These are phyloP conservation scores for Ogataea ramenticola DNA, from an alignment of 805 yeast species.

Conservation along the genomic window DNA sequence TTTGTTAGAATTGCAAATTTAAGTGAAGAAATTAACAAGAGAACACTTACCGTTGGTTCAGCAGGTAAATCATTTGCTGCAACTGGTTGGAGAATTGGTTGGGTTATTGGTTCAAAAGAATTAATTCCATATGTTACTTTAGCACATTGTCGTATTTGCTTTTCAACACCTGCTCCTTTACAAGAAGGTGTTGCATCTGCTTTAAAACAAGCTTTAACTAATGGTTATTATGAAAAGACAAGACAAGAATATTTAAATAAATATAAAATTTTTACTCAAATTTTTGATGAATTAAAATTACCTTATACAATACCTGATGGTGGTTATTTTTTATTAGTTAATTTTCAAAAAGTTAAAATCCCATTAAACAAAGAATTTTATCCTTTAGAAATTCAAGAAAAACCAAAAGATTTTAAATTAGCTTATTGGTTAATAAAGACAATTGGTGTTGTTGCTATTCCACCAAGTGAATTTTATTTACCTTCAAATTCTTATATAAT, in stretches of 20 bases:
- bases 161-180: constrained; percentile 82
- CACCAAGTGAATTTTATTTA: constrained; percentile 91
- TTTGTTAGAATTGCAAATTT: constrained; percentile 84
- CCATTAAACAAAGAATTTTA: constrained; percentile 56
- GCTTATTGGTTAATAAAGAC: constrained; percentile 93
- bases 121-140: constrained; percentile 72
- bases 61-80: constrained; percentile 99
- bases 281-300: constrained; percentile 79
- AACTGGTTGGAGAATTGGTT: constrained; percentile 98
- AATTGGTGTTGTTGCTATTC: constrained; percentile 91
- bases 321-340: constrained; percentile 86
- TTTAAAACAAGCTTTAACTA: constrained; percentile 50
- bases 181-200: constrained; percentile 90
- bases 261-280: constrained; percentile 62
- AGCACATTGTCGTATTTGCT: constrained; percentile 94
- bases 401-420: constrained; percentile 79
- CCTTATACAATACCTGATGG: constrained; percentile 93
- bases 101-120: constrained; percentile 85
- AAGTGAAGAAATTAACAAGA: constrained; percentile 66
- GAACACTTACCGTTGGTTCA: constrained; percentile 88
- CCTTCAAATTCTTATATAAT: constrained; percentile 66
- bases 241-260: constrained; percentile 63
- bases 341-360: constrained; percentile 72
- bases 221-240: constrained; percentile 63
- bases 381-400: constrained; percentile 60